Evolutionary conservation across 1,139 yeast genomes (phyloP).

Genomic region (Groenewaldozyma auringiensis): DNA sequence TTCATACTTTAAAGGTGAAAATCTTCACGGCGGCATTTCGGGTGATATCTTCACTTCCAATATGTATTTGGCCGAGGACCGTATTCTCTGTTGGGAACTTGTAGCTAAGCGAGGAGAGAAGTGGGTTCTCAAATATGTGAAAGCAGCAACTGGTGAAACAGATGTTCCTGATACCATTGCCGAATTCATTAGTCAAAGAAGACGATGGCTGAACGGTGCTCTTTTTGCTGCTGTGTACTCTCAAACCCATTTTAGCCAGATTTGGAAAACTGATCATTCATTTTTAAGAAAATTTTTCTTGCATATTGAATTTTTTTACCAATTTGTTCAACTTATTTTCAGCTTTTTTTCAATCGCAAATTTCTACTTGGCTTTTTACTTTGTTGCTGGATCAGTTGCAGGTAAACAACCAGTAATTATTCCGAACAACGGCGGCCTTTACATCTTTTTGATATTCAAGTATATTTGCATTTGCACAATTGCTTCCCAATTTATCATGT

Average conservation of each 20-base stretch:
- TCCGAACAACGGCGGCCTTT: constrained; percentile 60
- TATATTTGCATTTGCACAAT: constrained; percentile 73
- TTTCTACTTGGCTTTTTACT: constrained; percentile 85
- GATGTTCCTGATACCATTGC: constrained; percentile 92
- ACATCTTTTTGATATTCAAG: constrained; percentile 71
- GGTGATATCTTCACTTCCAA: constrained; percentile 84
- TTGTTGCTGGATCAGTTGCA: constrained; percentile 79
- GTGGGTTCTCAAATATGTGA: constrained; percentile 91
- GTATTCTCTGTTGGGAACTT: constrained; percentile 94
- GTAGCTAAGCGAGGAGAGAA: constrained; percentile 79
- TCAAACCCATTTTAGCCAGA: constrained; percentile 65
- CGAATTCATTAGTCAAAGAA: constrained; percentile 88
- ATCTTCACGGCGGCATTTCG: constrained; percentile 46
- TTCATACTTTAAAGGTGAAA: constrained; percentile 87
- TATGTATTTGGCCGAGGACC: constrained; percentile 96
- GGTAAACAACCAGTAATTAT: constrained; percentile 39
- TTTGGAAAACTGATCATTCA: constrained; percentile 87
- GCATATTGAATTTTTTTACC: constrained; percentile 78
- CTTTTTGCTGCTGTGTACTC: constrained; percentile 92
- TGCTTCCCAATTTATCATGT: constrained; percentile 77
- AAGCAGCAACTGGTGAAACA: constrained; percentile 91
- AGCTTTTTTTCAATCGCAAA: constrained; percentile 88
- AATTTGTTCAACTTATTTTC: constrained; percentile 63
- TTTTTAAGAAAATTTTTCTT: constrained; percentile 64
- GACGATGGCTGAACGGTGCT: constrained; percentile 98